Evolutionary conservation across 140 eudicot species (phyloP).

Genomic region (Senecio squalidus): DNA sequence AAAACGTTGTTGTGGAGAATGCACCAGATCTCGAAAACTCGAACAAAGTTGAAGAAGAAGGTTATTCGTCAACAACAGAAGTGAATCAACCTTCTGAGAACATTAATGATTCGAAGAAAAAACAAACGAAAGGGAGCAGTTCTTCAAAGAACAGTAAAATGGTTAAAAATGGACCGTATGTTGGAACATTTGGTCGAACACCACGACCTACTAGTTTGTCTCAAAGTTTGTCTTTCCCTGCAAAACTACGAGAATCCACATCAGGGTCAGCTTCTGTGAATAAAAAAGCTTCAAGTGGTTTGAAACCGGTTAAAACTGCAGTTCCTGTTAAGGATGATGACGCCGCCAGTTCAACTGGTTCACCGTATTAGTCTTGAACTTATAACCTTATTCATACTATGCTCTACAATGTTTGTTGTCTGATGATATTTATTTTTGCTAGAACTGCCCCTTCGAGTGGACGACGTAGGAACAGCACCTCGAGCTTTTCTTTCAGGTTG

Average conservation of each 20-base stretch:
- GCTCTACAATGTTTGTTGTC: background rate
- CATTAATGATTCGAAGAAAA: slow-evolving; percentile 18
- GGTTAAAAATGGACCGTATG: slow-evolving; percentile 34
- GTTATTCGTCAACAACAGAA: slow-evolving; percentile 24
- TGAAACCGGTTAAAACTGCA: slow-evolving; percentile 26
- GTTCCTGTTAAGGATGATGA: slow-evolving; percentile 38
- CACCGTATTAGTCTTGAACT: slow-evolving; percentile 51
- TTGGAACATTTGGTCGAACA: slow-evolving; percentile 32
- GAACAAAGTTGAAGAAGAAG: slow-evolving; percentile 24
- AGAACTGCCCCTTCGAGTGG: slow-evolving; percentile 24
- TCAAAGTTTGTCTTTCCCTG: slow-evolving; percentile 66
- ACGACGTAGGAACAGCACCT: slow-evolving; percentile 34
- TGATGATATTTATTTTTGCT: background rate
- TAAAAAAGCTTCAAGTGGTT: slow-evolving; percentile 20
- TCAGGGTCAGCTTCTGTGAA: slow-evolving; percentile 25
- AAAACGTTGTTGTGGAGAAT: slow-evolving; percentile 27
- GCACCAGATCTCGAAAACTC: slow-evolving; percentile 18
- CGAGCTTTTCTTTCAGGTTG: slow-evolving; percentile 67
- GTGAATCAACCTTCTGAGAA: slow-evolving; percentile 24
- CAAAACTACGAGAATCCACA: slow-evolving; percentile 30
- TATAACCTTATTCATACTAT: background rate
- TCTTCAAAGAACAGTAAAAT: slow-evolving; percentile 33
- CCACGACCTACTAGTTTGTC: slow-evolving; percentile 39
- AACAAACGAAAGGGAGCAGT: slow-evolving; percentile 12
- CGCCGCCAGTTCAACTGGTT: slow-evolving; percentile 51